Base-by-base conservation (phyloP, 805 yeast species). In the Candida incommunis region DNA sequence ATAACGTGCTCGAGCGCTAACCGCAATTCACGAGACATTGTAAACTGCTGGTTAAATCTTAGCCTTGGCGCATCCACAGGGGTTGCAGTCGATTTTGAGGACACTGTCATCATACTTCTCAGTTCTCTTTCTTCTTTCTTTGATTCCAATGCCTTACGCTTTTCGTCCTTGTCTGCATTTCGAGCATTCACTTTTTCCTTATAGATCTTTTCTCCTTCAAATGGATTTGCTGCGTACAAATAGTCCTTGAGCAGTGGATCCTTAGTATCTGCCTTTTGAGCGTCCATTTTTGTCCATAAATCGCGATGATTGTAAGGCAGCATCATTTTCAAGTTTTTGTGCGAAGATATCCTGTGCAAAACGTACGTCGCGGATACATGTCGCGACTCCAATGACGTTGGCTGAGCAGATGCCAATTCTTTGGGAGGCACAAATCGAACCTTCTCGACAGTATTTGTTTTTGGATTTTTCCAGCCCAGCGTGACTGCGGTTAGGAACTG, bases 331-430 rank as follows among this genome's bases (percentile, higher is more conserved):
- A 90, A 60, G 57, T 85, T 87, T 54, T 87, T 87, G 52, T 79
- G 80, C 48, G 78, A 83, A 29, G 88, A 79, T 18, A 90, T 70
- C 27, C 95, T 68, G 58, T 78, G 88, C 49, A 90, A 61, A 0
- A 90, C 92, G 51, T 81, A 84, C 0, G 96, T 87, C 0, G 98
- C 96, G 0, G 90, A 87, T 54, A 74, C 72, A 59, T 88, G 94
- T 41, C 96, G 72, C 1, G 97, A 96, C 54, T 88, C 96, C 25
- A 85, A 68, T 1, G 94, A 74, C 0, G 96, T 85, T 41, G 77
- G 83, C 52, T 82, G 86, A 0, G 88, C 80, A 2, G 65, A 62
- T 4, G 80, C 69, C 3, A 72, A 55, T 5, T 73, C 76, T 3
- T 63, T 55, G 0, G 75, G 77, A 43, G 73, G 75, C 41, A 54